Evolutionary conservation across 2,329 filamentous ascomycete genomes (phyloP), one percentile per base, ranked within the genome.

Genomic region (Colletotrichum sp.): DNA sequence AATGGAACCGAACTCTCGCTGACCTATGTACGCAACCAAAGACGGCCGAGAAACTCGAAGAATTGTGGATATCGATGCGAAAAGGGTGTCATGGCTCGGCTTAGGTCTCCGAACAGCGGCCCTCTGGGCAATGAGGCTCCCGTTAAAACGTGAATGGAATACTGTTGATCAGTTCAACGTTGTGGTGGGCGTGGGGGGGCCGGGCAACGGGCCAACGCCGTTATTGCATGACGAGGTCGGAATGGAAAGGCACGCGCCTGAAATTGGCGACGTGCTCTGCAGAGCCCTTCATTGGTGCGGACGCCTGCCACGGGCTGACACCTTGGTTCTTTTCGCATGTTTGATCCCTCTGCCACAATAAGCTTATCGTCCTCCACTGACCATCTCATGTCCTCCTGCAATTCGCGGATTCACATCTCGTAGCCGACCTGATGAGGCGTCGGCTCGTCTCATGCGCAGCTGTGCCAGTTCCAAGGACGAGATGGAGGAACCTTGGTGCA

Each of bases 31-130:
- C 64, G 69, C 52, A 26, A 66, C 39, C 22, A 44, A 30, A 39
- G 22, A 48, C 28, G 26, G 52, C 36, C 34, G 30, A 30, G 24
- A 62, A 63, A 28, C 64, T 59, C 24, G 60, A 28, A 28, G 12
- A 44, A 68, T 36, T 73, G 70, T 75, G 73, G 73, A 73, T 75
- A 72, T 72, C 28, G 22, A 30, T 15, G 22, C 57, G 32, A 57
- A 74, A 65, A 59, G 65, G 70, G 70, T 73, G 73, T 69, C 57
- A 73, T 28, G 39, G 32, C 24, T 74, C 70, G 57, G 70, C 64
- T 65, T 64, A 66, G 70, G 74, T 69, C 59, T 76, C 70, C 59
- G 59, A 48, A 48, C 39, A 59, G 24, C 48, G 34, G 15, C 34
- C 44, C 22, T 44, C 18, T 15, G 48, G 30, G 57, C 32, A 48